A percentile compares a stretch with the other conserved stretches of the same genome.
These are phyloP conservation scores for Leccinum arenicola DNA, from an alignment of 768 basidiomycete species.

Conservation along the genomic window DNA sequence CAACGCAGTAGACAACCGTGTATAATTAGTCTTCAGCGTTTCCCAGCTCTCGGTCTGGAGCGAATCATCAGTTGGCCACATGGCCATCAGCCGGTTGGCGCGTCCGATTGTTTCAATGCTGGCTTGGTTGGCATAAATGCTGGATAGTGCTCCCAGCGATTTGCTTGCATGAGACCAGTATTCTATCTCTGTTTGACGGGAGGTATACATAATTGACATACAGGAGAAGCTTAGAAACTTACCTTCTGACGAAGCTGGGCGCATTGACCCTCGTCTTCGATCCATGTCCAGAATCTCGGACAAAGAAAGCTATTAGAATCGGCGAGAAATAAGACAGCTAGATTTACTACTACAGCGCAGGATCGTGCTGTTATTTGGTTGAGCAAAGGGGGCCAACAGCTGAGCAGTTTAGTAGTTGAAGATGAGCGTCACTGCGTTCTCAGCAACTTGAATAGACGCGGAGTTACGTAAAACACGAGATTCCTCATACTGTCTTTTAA, in stretches of 20 bases:
- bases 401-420: not conserved
- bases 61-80: conserved; percentile 71
- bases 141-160: conserved; percentile 54
- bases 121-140: conserved; percentile 47
- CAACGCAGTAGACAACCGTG: conserved; percentile 59
- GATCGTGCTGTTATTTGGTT: not conserved
- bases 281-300: conserved; percentile 46
- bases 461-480: not conserved
- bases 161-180: conserved; percentile 70
- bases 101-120: conserved; percentile 62
- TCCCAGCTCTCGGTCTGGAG: conserved; percentile 67
- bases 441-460: not conserved
- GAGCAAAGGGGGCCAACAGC: not conserved
- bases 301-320: not conserved
- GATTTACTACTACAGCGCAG: conserved; percentile 4
- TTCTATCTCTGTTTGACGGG: conserved; percentile 55
- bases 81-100: conserved; percentile 68
- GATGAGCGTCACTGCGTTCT: not conserved
- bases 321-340: not conserved
- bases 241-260: conserved; percentile 81
- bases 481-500: too few relatives aligned
- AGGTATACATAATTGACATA: conserved; percentile 8
- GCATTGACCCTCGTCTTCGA: conserved; percentile 57
- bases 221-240: conserved; percentile 27
- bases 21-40: conserved; percentile 57